These are phyloP conservation scores for Neurospora intermedia DNA, from an alignment of 495 filamentous ascomycete genomes.

Conservation along the genomic window DNA sequence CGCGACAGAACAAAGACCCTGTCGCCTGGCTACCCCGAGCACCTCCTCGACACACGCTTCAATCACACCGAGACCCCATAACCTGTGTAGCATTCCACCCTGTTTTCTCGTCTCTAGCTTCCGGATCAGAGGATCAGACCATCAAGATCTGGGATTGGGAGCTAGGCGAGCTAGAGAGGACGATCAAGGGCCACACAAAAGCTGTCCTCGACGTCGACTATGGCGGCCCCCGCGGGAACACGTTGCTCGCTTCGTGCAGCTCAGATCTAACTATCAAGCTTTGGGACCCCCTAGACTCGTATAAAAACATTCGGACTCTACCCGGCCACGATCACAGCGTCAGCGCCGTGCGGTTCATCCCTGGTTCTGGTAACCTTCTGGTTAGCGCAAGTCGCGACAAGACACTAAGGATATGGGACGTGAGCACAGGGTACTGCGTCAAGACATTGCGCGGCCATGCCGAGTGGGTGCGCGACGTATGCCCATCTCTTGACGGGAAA, in stretches of 20 bases:
- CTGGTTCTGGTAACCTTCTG: constrained; percentile 64
- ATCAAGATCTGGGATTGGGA: constrained; percentile 99
- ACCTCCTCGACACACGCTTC: constrained; percentile 68
- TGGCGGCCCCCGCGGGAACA: constrained; percentile 76
- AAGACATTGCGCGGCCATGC: constrained; percentile 71
- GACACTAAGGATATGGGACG: constrained; percentile 82
- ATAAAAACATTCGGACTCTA: constrained; percentile 90
- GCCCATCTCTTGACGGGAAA: constrained; percentile 70
- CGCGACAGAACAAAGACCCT: constrained; percentile 73
- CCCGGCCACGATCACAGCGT: constrained; percentile 90
- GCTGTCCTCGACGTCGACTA: constrained; percentile 84
- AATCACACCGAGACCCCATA: constrained; percentile 72
- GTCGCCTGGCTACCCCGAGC: constrained; percentile 75
- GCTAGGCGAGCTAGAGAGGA: constrained; percentile 81
- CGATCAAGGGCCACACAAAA: constrained; percentile 88
- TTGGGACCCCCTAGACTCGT: constrained; percentile 90
- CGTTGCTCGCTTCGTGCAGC: constrained; percentile 81
- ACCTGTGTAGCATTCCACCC: constrained; percentile 94
- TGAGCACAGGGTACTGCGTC: constrained; percentile 84
- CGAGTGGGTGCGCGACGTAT: constrained; percentile 87
- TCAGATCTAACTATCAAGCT: constrained; percentile 90
- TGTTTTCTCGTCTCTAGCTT: constrained; percentile 81
- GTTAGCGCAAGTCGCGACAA: constrained; percentile 76
- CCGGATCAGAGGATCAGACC: constrained; percentile 77
- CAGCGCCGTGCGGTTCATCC: constrained; percentile 79